Evolutionary conservation across 495 filamentous ascomycete genomes (phyloP), one percentile per base, ranked within the genome.

Genomic region (Neohortaea acidophila): DNA sequence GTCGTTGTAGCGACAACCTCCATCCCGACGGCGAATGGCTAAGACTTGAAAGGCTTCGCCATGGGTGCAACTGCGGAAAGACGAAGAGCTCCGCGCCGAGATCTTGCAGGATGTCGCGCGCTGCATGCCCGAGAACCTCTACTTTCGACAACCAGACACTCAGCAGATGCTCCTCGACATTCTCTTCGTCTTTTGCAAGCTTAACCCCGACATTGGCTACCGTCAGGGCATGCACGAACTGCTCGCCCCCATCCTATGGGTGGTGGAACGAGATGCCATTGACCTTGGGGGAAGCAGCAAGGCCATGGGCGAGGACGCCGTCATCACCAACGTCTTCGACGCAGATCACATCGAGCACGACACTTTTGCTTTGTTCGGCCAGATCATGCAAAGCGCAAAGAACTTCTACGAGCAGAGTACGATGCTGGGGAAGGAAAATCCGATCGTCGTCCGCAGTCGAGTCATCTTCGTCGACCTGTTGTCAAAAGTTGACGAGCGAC

Each of bases 211-310:
- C 48, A 64, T 87, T 29, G 79, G 85, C 13, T 97, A 97, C 50
- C 73, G 91, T 19, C 89, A 97, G 61, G 89, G 89, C 13, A 96
- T 97, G 85, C 89, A 97, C 54, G 89, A 97, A 57, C 57, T 97
- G 17, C 65, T 94, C 14, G 89, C 87, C 0, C 87, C 91, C 3
- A 75, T 97, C 21, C 61, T 96, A 8, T 93, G 84, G 75, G 81
- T 83, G 8, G 63, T 97, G 10, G 76, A 84, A 38, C 68, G 75
- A 41, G 89, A 97, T 58, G 77, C 91, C 5, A 63, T 91, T 22
- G 60, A 69, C n/a, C 48, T 49, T 12, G 49, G 44, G 11, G 36
- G 28, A 15, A 36, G 38, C 29, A 44, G 44, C 30, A 44, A 44
- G 25, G 44, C 37, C 1, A 29, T 42, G 22, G 44, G 44, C 15